A percentile compares a stretch with the other conserved stretches of the same genome.
phyloP scores from a whole-genome alignment of 495 filamentous ascomycete species.

The Hypoxylon intermedium region DNA sequence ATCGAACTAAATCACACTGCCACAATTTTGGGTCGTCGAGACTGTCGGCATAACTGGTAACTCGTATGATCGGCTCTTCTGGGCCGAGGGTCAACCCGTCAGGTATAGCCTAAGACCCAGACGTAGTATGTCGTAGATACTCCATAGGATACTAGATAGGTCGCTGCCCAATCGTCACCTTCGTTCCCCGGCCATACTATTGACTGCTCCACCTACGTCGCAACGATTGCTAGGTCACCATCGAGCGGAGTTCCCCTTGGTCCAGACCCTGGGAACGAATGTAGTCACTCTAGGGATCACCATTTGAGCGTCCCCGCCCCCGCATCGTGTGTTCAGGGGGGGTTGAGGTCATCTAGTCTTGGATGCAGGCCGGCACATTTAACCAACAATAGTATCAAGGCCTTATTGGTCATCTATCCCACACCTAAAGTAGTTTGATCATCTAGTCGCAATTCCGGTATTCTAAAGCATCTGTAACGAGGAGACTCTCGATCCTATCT shows the following conservation, averaged over 20 bases:
- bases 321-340: constrained; percentile 19
- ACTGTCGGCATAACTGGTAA: constrained; percentile 16
- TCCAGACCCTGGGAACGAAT: constrained; percentile 6
- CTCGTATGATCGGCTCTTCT: constrained; percentile 23
- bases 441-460: constrained; percentile 19
- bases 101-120: constrained; percentile 34
- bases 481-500: constrained; percentile 15
- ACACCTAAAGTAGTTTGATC: constrained; percentile 19
- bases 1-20: constrained; percentile 6
- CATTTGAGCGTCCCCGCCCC: constrained; percentile 28
- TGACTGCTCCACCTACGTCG: constrained; percentile 11
- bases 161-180: constrained; percentile 14
- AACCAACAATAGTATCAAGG: constrained; percentile 21
- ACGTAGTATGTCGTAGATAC: constrained; percentile 1
- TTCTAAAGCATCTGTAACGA: constrained; percentile 17
- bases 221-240: constrained; percentile 1
- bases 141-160: constrained; percentile 2
- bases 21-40: constrained; percentile 8
- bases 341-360: constrained; percentile 17
- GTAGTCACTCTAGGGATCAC: constrained; percentile 13
- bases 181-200: constrained; percentile 25
- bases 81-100: constrained; percentile 17
- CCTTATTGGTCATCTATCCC: constrained; percentile 18
- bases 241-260: constrained; percentile 17
- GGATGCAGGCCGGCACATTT: constrained; percentile 30